Evolutionary conservation across 2,329 filamentous ascomycete species (phyloP), one percentile per base, ranked within the genome.

Genomic region (Fusarium sp.): DNA sequence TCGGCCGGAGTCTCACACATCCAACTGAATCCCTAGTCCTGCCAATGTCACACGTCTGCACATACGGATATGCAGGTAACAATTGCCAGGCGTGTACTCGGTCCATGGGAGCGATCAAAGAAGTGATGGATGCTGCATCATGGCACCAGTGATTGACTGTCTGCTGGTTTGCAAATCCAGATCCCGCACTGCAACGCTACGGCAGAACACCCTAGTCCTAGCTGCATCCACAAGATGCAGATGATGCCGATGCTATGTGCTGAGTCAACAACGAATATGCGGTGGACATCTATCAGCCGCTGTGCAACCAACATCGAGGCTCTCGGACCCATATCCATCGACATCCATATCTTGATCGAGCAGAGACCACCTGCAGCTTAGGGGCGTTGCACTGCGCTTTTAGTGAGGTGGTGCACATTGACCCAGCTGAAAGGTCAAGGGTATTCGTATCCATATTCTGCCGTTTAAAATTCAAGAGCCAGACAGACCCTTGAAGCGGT

Each of bases 341-440:
- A 66, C 69, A 59, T 49, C 28, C 28, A 63, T 61, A 64, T 68
- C 41, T 60, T 56, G 51, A 67, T 67, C 51, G 46, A 62, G 51
- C 43, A 59, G 51, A 68, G 45, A 46, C 60, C 66, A 69, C 37
- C 66, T 69, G 66, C 66, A 69, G 66, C 55, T 69, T 58, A 57
- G 66, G 58, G 66, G 66, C 66, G 41, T 61, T 18, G 16, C 16
- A 18, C 21, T 25, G 42, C 47, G 42, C 21, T 42, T 12, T n/a
- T 55, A 40, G 49, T 34, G 43, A 66, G 30, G 55, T 66, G 61
- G 61, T 69, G 66, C 53, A 66, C 50, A 66, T 69, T 69, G 66
- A 67, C 48, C 47, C 66, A 69, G 66, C 66, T 69, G 56, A 69
- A 66, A 51, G 61, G 66, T 69, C 66, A 56, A 69, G 66, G 66